phyloP scores from a whole-genome alignment of 139 green algal species.

The Chlorella sp. region DNA sequence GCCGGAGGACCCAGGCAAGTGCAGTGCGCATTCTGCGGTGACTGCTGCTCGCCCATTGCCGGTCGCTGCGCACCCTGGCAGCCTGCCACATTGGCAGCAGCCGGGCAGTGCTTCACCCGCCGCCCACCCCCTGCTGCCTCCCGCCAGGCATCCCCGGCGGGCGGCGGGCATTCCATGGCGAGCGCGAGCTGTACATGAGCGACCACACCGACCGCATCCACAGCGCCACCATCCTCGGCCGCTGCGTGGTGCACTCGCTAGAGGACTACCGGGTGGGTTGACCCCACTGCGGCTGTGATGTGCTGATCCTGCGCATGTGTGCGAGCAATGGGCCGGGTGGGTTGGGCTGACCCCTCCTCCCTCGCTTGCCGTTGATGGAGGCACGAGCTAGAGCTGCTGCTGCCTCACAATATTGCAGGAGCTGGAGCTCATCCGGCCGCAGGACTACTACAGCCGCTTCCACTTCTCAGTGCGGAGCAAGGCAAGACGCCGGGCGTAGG shows the following conservation, averaged over 20 bases:
- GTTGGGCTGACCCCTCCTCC: not conserved
- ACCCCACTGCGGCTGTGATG: too few species aligned
- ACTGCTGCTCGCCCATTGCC: too few species aligned
- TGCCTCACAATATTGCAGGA: not conserved
- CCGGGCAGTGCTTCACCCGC: too few species aligned
- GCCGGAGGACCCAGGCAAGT: slow-evolving; percentile 10
- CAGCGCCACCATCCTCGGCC: slow-evolving; percentile 4
- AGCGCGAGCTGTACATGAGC: slow-evolving; percentile 23
- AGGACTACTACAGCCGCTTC: slow-evolving; percentile 10
- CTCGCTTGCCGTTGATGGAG: not conserved
- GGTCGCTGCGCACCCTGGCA: not conserved
- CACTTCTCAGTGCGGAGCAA: not conserved
- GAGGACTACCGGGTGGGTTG: not conserved
- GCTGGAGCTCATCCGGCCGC: not conserved
- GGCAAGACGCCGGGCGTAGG: too few species aligned
- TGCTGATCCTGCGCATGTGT: too few species aligned
- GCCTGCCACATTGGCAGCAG: too few species aligned
- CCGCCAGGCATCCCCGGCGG: not conserved
- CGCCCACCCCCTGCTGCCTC: too few species aligned
- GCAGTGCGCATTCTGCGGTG: not conserved
- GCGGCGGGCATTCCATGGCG: slow-evolving; percentile 10
- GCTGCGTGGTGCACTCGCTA: slow-evolving; percentile 7
- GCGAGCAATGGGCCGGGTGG: too few species aligned
- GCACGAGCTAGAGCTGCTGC: too few species aligned
- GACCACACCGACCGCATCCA: not conserved